Percentiles rank a stretch among this genome's conserved stretches.
Evolutionary conservation across 1,284 basidiomycete genomes (phyloP).

Genomic region (Earliella scabrosa): DNA sequence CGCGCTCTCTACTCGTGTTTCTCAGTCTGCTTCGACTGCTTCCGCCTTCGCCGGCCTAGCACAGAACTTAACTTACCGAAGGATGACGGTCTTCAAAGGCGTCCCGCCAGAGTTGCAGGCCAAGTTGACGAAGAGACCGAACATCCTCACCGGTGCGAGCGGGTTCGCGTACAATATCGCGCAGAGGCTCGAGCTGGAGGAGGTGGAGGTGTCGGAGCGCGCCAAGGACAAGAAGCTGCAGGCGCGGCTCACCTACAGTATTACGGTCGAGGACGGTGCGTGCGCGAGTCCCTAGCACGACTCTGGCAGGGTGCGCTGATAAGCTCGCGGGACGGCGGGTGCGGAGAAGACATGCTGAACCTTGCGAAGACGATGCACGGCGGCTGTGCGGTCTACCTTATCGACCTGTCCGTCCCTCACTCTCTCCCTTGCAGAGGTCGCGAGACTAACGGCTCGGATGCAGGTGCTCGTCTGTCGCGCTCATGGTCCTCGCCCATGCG

Average conservation of each 20-base stretch:
- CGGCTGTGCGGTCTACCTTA: slow-evolving; percentile 66
- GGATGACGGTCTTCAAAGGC: neutral
- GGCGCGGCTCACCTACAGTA: slow-evolving; percentile 9
- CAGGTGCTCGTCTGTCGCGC: slow-evolving; percentile 14
- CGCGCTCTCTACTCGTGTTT: too few species aligned
- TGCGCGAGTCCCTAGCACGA: too few species aligned
- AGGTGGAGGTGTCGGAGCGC: slow-evolving; percentile 10
- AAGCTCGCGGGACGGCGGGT: too few species aligned
- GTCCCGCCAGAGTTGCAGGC: neutral
- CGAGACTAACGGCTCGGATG: neutral
- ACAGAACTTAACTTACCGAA: neutral
- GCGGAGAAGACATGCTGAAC: slow-evolving; percentile 68
- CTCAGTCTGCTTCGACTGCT: too few species aligned
- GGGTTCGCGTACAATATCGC: slow-evolving; percentile 12
- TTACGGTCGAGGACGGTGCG: slow-evolving; percentile 11
- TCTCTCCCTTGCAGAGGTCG: too few species aligned
- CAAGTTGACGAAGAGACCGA: neutral
- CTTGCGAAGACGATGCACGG: slow-evolving; percentile 72
- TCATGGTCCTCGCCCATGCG: slow-evolving; percentile 5
- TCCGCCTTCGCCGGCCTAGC: too few species aligned
- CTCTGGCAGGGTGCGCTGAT: too few species aligned
- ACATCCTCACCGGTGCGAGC: neutral
- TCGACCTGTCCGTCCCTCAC: slow-evolving; percentile 51
- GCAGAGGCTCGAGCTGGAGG: slow-evolving; percentile 11
- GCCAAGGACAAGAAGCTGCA: slow-evolving; percentile 16